Percentiles rank a stretch among this genome's conserved stretches.
phyloP scores from a whole-genome alignment of 148 eudicot species.

The Pharnaceum exiguum region DNA sequence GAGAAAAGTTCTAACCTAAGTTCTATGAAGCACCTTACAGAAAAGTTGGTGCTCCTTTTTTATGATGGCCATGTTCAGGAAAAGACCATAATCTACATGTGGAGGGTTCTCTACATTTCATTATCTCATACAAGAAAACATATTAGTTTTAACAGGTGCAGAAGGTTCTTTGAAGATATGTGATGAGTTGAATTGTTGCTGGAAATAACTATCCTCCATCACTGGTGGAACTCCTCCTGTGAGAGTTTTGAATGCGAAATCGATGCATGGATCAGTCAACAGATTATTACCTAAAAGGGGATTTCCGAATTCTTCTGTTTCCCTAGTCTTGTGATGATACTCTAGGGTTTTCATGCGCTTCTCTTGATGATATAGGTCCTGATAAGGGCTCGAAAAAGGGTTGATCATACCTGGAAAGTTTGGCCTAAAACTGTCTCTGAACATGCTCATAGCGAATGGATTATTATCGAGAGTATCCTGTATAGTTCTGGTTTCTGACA shows the following conservation, averaged over 20 bases:
- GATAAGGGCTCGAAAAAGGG: constrained; percentile 8
- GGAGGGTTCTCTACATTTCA: neutral
- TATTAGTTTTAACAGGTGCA: constrained; percentile 13
- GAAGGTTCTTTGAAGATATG: neutral
- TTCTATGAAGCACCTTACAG: neutral
- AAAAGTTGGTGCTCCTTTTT: neutral
- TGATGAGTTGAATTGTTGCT: constrained; percentile 13
- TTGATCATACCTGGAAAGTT: neutral
- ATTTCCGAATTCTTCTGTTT: constrained; percentile 20
- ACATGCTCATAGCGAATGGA: constrained; percentile 9
- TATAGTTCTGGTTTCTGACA: constrained; percentile 4
- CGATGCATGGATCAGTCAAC: constrained; percentile 77
- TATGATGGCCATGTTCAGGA: neutral
- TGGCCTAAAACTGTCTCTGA: constrained; percentile 4
- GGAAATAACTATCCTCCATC: constrained; percentile 8
- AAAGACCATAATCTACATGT: neutral
- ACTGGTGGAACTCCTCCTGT: constrained; percentile 33
- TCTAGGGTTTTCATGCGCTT: constrained; percentile 1
- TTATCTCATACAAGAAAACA: neutral
- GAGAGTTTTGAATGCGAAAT: constrained; percentile 85
- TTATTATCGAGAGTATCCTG: constrained; percentile 3
- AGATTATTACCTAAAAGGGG: constrained; percentile 32
- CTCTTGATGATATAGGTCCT: neutral
- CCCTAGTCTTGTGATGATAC: constrained; percentile 6
- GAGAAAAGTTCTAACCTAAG: neutral